These are phyloP conservation scores for Kregervanrija fluxuum DNA, from an alignment of 805 yeast species.

Conservation along the genomic window DNA sequence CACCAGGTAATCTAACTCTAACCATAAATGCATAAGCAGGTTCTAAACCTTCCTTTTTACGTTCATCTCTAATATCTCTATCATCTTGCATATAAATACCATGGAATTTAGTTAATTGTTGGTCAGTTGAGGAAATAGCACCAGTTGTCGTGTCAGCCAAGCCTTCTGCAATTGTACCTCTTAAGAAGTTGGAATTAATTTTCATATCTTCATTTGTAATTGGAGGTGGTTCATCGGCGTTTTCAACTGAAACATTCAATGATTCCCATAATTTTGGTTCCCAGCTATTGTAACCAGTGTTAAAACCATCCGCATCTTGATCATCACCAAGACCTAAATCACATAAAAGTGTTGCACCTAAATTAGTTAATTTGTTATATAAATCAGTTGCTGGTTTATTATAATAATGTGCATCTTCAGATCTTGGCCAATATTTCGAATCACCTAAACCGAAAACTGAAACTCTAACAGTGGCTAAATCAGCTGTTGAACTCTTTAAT, in stretches of 20 bases:
- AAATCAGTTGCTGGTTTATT: conserved; percentile 85
- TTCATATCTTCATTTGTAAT: conserved; percentile 95
- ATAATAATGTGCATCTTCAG: conserved; percentile 88
- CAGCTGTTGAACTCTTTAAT: conserved; percentile 58
- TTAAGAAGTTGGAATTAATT: conserved; percentile 72
- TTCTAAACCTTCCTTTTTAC: conserved; percentile 87
- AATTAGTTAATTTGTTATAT: conserved; percentile 50
- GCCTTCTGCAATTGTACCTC: conserved; percentile 92
- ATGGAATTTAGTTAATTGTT: conserved; percentile 93
- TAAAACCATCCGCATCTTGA: conserved; percentile 93
- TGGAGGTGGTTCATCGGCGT: conserved; percentile 85
- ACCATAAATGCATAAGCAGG: conserved; percentile 98
- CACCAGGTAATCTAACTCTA: conserved; percentile 92
- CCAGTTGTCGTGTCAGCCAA: conserved; percentile 78
- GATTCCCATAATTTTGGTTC: conserved; percentile 80
- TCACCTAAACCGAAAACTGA: conserved; percentile 78
- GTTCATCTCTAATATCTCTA: conserved; percentile 88
- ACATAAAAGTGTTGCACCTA: conserved; percentile 68
- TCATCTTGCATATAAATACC: conserved; percentile 99
- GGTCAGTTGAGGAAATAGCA: conserved; percentile 83
- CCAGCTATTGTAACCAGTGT: conserved; percentile 88
- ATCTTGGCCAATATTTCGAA: conserved; percentile 92
- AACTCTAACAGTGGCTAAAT: conserved; percentile 48
- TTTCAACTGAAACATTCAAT: conserved; percentile 81
- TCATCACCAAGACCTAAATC: conserved; percentile 91